These are phyloP conservation scores for Leptosphaerulina australis DNA, from an alignment of 2,329 filamentous ascomycete genomes.

Conservation along the genomic window DNA sequence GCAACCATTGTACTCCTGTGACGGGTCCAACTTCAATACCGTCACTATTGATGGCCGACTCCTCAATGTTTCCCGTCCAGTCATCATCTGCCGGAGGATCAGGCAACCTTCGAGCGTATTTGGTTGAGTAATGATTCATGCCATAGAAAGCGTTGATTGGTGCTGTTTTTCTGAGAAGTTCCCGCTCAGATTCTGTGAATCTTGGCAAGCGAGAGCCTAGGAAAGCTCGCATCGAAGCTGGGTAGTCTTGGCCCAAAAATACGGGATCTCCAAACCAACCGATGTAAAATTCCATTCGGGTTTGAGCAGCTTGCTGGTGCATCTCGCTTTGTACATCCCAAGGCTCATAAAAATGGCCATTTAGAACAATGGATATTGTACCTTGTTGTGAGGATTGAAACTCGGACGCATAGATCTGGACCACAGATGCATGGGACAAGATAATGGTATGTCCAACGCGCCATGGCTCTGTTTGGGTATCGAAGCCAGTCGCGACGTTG, in stretches of 20 bases:
- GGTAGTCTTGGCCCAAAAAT: conserved; percentile 45
- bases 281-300: conserved; percentile 43
- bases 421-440: conserved; percentile 54
- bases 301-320: background rate
- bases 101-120: conserved; percentile 48
- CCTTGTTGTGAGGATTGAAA: conserved; percentile 37
- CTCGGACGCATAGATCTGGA: conserved; percentile 20
- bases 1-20: conserved; percentile 50
- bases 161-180: conserved; percentile 30
- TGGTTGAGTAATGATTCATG: conserved; percentile 53
- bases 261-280: conserved; percentile 50
- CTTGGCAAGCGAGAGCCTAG: conserved; percentile 43
- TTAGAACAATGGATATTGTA: conserved; percentile 22
- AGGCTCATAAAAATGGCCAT: conserved; percentile 4
- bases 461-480: conserved; percentile 11
- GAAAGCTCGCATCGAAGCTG: conserved; percentile 13
- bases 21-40: conserved; percentile 44
- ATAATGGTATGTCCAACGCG: conserved; percentile 42
- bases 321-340: background rate
- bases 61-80: conserved; percentile 49
- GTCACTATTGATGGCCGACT: conserved; percentile 58
- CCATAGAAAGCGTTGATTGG: conserved; percentile 39
- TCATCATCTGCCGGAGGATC: conserved; percentile 47
- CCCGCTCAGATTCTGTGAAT: conserved; percentile 50
- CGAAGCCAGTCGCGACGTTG: background rate